Conservation (phyloP, 1,139 yeast species). For the Debaryomycetaceae sp. region DNA sequence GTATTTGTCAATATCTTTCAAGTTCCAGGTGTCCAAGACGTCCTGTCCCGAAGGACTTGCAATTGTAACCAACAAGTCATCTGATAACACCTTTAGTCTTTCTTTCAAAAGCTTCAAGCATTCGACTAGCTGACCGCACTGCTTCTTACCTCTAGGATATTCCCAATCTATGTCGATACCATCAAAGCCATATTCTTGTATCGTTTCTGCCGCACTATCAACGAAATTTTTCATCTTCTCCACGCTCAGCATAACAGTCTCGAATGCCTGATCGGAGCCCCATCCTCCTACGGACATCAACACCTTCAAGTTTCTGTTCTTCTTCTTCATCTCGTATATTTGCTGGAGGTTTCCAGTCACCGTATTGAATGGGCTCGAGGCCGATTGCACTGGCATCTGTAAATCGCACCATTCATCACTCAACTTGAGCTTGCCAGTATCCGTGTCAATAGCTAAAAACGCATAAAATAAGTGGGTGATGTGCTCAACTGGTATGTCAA, state of each 20-base stretch:
- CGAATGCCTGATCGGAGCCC: conserved; percentile 59
- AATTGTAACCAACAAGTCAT: conserved; percentile 47
- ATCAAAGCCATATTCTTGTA: conserved; percentile 66
- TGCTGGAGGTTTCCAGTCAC: conserved; percentile 56
- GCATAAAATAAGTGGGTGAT: conserved; percentile 77
- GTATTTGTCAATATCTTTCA: conserved; percentile 53
- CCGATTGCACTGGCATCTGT: conserved; percentile 37
- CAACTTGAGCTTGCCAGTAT: conserved; percentile 50
- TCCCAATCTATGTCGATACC: conserved; percentile 98
- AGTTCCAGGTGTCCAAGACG: conserved; percentile 38
- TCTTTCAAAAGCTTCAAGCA: conserved; percentile 43
- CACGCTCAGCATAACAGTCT: conserved; percentile 37
- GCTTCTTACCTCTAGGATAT: conserved; percentile 54
- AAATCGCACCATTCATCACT: conserved; percentile 72
- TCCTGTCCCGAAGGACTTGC: conserved; percentile 74
- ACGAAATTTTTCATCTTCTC: conserved; percentile 47
- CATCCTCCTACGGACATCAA: conserved; percentile 88
- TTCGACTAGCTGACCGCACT: conserved; percentile 44
- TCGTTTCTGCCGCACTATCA: conserved; percentile 41
- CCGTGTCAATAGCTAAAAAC: conserved; percentile 57
- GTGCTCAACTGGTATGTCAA: conserved; percentile 55
- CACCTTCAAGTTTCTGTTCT: conserved; percentile 51
- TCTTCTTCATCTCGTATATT: conserved; percentile 47
- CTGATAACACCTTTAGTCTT: conserved; percentile 28
- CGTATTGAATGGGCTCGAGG: conserved; percentile 13